Evolutionary conservation across 495 filamentous ascomycete species (phyloP).

Genomic region (Tuber melanosporum): DNA sequence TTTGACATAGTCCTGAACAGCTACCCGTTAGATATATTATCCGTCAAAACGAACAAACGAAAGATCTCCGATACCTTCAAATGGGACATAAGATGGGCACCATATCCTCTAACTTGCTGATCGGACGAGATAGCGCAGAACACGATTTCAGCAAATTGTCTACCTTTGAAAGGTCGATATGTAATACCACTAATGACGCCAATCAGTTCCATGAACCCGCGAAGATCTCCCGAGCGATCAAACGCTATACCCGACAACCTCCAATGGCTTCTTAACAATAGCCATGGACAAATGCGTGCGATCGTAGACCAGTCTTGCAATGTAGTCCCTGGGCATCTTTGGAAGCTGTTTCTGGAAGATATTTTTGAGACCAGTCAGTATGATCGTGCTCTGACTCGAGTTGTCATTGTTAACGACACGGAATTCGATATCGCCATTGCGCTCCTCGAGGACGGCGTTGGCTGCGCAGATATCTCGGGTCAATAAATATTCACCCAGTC

Average conservation of each 20-base stretch:
- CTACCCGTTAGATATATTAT: slow-evolving; percentile 17
- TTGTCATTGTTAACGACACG: slow-evolving; percentile 97
- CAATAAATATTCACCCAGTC: not conserved
- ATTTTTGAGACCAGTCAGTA: slow-evolving; percentile 91
- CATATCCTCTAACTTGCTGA: slow-evolving; percentile 97
- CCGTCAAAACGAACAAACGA: slow-evolving; percentile 1
- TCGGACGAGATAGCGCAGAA: slow-evolving; percentile 97
- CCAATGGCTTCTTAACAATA: slow-evolving; percentile 91
- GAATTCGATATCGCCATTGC: slow-evolving; percentile 93
- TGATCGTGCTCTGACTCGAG: slow-evolving; percentile 78
- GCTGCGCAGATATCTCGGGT: slow-evolving; percentile 14
- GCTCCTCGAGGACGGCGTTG: slow-evolving; percentile 80
- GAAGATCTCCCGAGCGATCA: slow-evolving; percentile 2
- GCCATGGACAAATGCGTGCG: slow-evolving; percentile 92
- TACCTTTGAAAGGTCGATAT: slow-evolving; percentile 87
- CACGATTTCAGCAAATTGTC: slow-evolving; percentile 94
- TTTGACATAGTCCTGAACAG: slow-evolving; percentile 75
- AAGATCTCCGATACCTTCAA: slow-evolving; percentile 53
- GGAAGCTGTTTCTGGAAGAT: slow-evolving; percentile 98
- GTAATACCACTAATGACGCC: slow-evolving; percentile 62
- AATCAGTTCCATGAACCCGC: not conserved
- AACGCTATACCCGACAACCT: slow-evolving; percentile 61
- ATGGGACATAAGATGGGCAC: slow-evolving; percentile 95
- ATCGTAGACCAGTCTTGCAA: slow-evolving; percentile 93
- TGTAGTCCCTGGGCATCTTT: slow-evolving; percentile 99